These are phyloP conservation scores for Microcos paniculata DNA, from an alignment of 345 rosid genomes.

Conservation along the genomic window DNA sequence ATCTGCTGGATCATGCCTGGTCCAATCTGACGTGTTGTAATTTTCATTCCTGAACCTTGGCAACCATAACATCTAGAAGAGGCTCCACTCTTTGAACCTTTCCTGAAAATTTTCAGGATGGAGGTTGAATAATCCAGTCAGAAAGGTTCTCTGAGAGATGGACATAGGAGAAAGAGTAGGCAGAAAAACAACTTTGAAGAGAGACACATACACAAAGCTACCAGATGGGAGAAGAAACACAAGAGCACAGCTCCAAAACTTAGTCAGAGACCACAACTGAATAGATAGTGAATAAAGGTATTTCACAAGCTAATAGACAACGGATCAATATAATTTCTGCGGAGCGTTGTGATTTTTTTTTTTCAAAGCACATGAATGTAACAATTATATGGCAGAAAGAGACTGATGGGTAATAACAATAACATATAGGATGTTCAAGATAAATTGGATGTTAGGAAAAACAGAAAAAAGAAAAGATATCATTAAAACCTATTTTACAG, in stretches of 20 bases:
- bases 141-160: not conserved
- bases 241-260: not conserved
- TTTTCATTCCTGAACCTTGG: slow-evolving; percentile 60
- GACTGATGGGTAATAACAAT: not conserved
- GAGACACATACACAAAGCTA: not conserved
- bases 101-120: slow-evolving; percentile 32
- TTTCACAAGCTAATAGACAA: not conserved
- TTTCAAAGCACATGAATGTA: not conserved
- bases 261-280: not conserved
- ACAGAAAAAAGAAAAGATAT: not conserved
- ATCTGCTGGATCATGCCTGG: slow-evolving; percentile 56
- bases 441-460: no score
- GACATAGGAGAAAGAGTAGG: not conserved
- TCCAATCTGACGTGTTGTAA: slow-evolving; percentile 45
- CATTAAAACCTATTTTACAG: not conserved
- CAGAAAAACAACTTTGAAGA: not conserved
- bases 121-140: not conserved
- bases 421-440: not conserved
- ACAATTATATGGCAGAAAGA: not conserved
- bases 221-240: not conserved
- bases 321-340: not conserved
- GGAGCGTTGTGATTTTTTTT: not conserved
- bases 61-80: slow-evolving; percentile 50
- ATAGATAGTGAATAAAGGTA: not conserved
- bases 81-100: slow-evolving; percentile 59